Conservation (phyloP, 352 stramenopile genomes). For the Thalassiosira livingstoniorum region DNA sequence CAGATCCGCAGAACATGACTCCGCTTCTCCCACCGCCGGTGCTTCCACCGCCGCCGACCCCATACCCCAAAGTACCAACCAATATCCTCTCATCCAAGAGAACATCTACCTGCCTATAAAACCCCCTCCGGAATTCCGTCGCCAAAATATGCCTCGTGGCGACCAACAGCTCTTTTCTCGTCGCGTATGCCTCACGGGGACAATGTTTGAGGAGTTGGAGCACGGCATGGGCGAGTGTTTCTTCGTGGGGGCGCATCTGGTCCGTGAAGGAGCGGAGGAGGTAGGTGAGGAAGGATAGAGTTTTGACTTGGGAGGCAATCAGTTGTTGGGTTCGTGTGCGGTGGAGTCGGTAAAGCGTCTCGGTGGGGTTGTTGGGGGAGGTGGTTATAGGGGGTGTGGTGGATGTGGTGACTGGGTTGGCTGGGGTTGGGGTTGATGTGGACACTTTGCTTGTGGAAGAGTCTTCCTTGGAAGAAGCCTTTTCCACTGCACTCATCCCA, state of each 20-base stretch:
- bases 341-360: constrained; percentile 1
- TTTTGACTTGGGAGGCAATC: constrained; percentile 96
- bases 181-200: constrained; percentile 91
- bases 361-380: constrained; percentile 13
- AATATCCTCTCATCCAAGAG: constrained; percentile 96
- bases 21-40: too few species aligned
- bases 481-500: neutral
- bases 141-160: constrained; percentile 96
- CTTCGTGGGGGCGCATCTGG: constrained; percentile 94
- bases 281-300: constrained; percentile 97
- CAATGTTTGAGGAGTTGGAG: constrained; percentile 93
- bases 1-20: too few species aligned
- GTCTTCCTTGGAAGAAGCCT: too few species aligned
- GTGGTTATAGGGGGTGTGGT: constrained; percentile 19
- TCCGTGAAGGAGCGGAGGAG: constrained; percentile 92
- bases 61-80: constrained; percentile 87
- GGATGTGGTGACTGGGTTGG: neutral
- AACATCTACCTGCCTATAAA: constrained; percentile 94
- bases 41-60: constrained; percentile 62
- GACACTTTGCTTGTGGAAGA: neutral
- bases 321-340: constrained; percentile 81
- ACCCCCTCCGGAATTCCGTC: constrained; percentile 96
- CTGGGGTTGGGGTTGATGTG: neutral
- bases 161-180: constrained; percentile 95
- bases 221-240: constrained; percentile 93